Evolutionary conservation across 805 yeast species (phyloP).

Genomic region (Metschnikowia peoriensis): DNA sequence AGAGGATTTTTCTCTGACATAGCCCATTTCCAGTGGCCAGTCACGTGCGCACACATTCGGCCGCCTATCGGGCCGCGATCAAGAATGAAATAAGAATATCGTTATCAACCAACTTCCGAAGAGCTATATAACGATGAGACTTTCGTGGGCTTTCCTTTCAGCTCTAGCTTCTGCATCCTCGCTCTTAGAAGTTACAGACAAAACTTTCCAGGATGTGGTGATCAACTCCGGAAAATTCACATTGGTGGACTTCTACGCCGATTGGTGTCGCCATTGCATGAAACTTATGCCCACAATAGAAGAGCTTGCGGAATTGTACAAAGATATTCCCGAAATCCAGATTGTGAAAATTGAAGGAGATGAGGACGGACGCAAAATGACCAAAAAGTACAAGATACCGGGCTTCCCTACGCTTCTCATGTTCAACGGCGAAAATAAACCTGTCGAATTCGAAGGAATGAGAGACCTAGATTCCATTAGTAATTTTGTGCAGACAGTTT

Average conservation of each 20-base stretch:
- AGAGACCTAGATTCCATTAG: constrained; percentile 51
- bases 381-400: constrained; percentile 48
- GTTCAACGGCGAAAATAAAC: constrained; percentile 50
- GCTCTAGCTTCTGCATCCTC: constrained; percentile 16
- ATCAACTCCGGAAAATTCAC: constrained; percentile 50
- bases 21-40: not conserved
- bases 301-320: constrained; percentile 31
- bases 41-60: not conserved
- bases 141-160: not conserved
- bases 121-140: constrained; percentile 4
- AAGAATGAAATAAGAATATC: no score
- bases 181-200: constrained; percentile 46
- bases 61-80: not conserved
- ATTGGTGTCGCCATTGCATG: constrained; percentile 73
- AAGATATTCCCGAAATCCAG: constrained; percentile 37
- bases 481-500: constrained; percentile 46
- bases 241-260: constrained; percentile 53
- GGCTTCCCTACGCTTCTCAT: constrained; percentile 68
- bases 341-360: constrained; percentile 63
- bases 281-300: constrained; percentile 46
- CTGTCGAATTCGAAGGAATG: constrained; percentile 56
- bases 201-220: constrained; percentile 54
- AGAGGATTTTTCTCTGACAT: no score
- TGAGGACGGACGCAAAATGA: constrained; percentile 46
- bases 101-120: no score